Base-by-base conservation (phyloP, 345 rosid species). In the Turritis glabra region DNA sequence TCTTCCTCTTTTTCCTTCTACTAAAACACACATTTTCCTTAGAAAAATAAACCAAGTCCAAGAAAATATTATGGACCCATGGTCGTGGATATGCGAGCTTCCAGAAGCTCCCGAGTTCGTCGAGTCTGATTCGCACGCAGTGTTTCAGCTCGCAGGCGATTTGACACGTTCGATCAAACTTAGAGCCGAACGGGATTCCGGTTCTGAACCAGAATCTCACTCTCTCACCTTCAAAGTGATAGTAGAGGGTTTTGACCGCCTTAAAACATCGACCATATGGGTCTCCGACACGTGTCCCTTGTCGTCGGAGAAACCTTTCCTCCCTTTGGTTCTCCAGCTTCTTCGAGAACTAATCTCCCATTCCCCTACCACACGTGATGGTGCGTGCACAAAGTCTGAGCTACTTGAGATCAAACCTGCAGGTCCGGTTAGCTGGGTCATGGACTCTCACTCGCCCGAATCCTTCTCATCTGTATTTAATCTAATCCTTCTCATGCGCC, bases 11-110 rank as follows among this genome's bases (percentile, higher is more conserved):
- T 37, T 67, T n/a, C 48, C 1, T 21, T 61, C 33, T 41, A 62
- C 44, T 33, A 71, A 30, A 61, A 52, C 48, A 58, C 21, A 50
- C 30, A 25, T 52, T 30, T 70, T 55, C 55, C 11, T 4, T 8
- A 60, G 12, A 37, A 12, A 47, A 38, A 4, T 7, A 23, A 18
- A 69, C 30, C 3, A 50, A 60, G 5, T 72, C 23, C 55, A 26
- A 46, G 40, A 83, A 82, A 82, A 40, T 14, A 40, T 3, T 13
- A 76, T 88, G 84, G 87, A 88, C 56, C 70, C 89, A 3, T 93
- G 98, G 98, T 85, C 93, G 3, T 93, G 97, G 96, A 85, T 93
- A 37, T 86, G 84, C 47, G 85, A 82, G 67, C 84, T 91, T 2
- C 85, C 81, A 9, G 66, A 68, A 74, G 77, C 79, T 5, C 71